Conservation (phyloP, 2,329 filamentous ascomycete species). For the Arthrobotrys megalospora region DNA sequence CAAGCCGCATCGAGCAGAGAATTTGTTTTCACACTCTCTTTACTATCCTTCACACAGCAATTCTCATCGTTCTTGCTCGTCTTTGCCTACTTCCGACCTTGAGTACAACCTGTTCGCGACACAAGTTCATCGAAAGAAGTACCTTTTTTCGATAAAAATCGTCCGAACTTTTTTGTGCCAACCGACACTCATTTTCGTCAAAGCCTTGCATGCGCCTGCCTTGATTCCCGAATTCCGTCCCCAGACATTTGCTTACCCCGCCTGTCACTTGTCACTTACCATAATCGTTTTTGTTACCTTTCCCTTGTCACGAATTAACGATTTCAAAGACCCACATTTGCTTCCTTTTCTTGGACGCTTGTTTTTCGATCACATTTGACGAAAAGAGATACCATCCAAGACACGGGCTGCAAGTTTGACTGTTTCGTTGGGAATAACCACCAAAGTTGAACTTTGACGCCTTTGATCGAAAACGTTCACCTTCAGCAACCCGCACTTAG, state of each 20-base stretch:
- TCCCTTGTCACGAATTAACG: slow-evolving; percentile 60
- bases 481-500: slow-evolving; percentile 55
- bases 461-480: slow-evolving; percentile 60
- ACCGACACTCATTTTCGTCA: slow-evolving; percentile 59
- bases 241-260: slow-evolving; percentile 43
- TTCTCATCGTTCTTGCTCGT: slow-evolving; percentile 43
- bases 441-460: slow-evolving; percentile 60
- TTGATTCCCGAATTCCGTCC: slow-evolving; percentile 44
- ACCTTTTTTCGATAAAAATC: slow-evolving; percentile 47
- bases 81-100: slow-evolving; percentile 57
- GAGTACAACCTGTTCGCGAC: slow-evolving; percentile 54
- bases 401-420: slow-evolving; percentile 36
- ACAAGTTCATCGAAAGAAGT: slow-evolving; percentile 40
- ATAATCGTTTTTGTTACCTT: slow-evolving; percentile 32
- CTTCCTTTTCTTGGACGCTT: slow-evolving; percentile 14
- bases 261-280: slow-evolving; percentile 40
- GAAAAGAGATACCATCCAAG: slow-evolving; percentile 53
- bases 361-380: slow-evolving; percentile 29
- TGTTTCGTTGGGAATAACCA: slow-evolving; percentile 50
- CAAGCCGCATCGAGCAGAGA: slow-evolving; percentile 61
- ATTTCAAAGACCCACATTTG: slow-evolving; percentile 28
- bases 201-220: slow-evolving; percentile 55
- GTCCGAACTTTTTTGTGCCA: slow-evolving; percentile 61
- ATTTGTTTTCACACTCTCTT: slow-evolving; percentile 61
- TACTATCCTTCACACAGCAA: slow-evolving; percentile 51